phyloP scores from a whole-genome alignment of 2,329 filamentous ascomycete species.

The Ascochyta fabae region DNA sequence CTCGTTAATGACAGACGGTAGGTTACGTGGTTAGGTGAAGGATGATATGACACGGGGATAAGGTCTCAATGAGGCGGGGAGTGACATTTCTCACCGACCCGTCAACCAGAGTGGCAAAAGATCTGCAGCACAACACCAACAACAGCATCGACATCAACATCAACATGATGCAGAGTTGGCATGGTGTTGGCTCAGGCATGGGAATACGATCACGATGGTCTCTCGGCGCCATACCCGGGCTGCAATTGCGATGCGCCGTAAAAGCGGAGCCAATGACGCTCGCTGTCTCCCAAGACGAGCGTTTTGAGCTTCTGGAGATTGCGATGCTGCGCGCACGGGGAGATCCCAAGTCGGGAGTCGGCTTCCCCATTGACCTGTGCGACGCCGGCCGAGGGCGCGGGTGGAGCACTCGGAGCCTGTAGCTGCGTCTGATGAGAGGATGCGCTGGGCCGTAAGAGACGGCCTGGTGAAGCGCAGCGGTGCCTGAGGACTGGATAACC shows the following conservation, averaged over 20 bases:
- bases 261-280: constrained; percentile 18
- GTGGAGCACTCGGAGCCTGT: not conserved
- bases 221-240: constrained; percentile 14
- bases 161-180: constrained; percentile 8
- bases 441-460: constrained; percentile 7
- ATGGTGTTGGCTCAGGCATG: constrained; percentile 13
- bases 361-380: constrained; percentile 7
- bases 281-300: not conserved
- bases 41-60: constrained; percentile 1
- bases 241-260: constrained; percentile 16
- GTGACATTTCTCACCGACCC: constrained; percentile 3
- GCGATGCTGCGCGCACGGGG: constrained; percentile 16
- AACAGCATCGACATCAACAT: constrained; percentile 5
- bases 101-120: not conserved
- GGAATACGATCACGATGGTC: constrained; percentile 3
- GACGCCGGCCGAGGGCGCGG: constrained; percentile 2
- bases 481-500: constrained; percentile 18
- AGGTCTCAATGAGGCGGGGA: constrained; percentile 2
- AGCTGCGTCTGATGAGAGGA: constrained; percentile 2
- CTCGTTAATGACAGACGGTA: constrained; percentile 6
- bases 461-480: constrained; percentile 12
- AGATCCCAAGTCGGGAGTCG: constrained; percentile 10
- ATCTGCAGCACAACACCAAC: constrained; percentile 6
- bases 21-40: not conserved
- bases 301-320: constrained; percentile 15